Evolutionary conservation across 495 filamentous ascomycete species (phyloP), one percentile per base, ranked within the genome.

Genomic region (Talaromyces nanjingensis): DNA sequence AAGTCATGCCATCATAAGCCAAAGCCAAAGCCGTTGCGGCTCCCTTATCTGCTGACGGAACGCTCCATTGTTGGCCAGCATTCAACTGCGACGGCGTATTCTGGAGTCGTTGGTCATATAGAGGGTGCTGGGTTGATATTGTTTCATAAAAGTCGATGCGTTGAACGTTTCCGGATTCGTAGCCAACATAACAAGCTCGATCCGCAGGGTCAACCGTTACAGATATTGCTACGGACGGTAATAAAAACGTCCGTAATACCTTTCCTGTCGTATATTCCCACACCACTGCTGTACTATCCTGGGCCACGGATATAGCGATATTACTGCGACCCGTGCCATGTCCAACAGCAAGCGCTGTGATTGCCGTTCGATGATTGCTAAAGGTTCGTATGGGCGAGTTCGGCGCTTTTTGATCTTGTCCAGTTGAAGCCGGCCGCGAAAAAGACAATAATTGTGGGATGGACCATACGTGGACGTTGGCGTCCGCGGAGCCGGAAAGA

Each of bases 381-480:
- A 97, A 83, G 6, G 85, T 91, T 31, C 85, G 85, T 37, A 87
- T 76, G 63, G 79, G 85, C 66, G 69, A 86, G 68, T 76, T 87
- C 71, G 73, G 70, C 18, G 69, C 67, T 68, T 78, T 76, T 58
- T 71, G 74, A 64, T 75, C 66, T 14, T 71, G 70, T 62, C 74
- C 63, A 47, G 68, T 64, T 31, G 74, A 65, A 14, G 61, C 59
- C 65, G 77, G 67, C 61, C 77, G 75, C 3, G 84, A 77, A 70
- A 89, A 89, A 4, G 86, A 88, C 7, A 97, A 79, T 8, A 98
- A 81, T 37, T 81, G 77, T 2, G 86, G 78, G 20, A 97, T 69
- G 6, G 91, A 91, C 94, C 94, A 98, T 61, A 97, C 86, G 73
- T 96, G 89, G 59, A 97, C 82, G 68, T 88, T 92, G 14, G 93